Evolutionary conservation across 2,329 filamentous ascomycete species (phyloP).

Genomic region (Samsoniella hepiali): DNA sequence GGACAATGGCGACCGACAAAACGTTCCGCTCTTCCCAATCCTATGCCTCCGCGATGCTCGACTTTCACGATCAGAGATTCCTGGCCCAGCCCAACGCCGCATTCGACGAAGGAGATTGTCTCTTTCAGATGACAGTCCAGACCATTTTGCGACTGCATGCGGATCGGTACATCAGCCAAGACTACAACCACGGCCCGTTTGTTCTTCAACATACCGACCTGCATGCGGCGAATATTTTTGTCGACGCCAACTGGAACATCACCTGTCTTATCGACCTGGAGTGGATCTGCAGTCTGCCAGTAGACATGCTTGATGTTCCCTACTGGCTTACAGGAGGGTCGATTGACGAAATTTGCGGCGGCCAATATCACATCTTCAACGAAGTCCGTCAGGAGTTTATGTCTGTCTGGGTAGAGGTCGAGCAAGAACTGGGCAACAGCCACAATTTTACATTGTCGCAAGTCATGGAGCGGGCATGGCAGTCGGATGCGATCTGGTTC

Average conservation of each 20-base stretch:
- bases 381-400: background rate
- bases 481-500: background rate
- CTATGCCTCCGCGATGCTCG: background rate
- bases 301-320: conserved; percentile 29
- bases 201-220: conserved; percentile 18
- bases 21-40: conserved; percentile 26
- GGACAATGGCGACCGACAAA: conserved; percentile 28
- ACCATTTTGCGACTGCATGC: background rate
- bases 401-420: background rate
- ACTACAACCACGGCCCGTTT: conserved; percentile 27
- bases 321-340: conserved; percentile 26
- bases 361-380: background rate
- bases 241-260: conserved; percentile 34
- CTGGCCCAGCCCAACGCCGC: conserved; percentile 26
- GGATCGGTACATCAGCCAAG: background rate
- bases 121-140: conserved; percentile 17
- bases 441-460: no score
- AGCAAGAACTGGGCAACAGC: background rate
- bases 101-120: conserved; percentile 24
- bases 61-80: conserved; percentile 23
- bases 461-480: background rate
- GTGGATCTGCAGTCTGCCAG: conserved; percentile 26
- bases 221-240: conserved; percentile 32
- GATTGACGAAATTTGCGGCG: background rate
- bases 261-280: conserved; percentile 33